phyloP scores from a whole-genome alignment of 2,329 filamentous ascomycete species.

The Paraphoma chrysanthemicola region DNA sequence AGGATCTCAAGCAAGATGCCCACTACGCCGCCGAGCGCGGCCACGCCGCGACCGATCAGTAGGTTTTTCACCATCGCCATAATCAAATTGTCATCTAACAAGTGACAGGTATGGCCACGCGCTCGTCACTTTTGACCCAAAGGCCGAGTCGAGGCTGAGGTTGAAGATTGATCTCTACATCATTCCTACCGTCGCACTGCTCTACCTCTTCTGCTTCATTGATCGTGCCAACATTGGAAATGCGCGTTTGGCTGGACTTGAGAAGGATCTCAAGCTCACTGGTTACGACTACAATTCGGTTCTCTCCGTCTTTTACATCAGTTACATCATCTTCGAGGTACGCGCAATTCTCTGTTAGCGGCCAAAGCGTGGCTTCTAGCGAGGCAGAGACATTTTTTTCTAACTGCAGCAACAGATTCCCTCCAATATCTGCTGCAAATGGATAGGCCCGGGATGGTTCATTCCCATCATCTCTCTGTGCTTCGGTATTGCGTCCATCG shows the following conservation, averaged over 20 bases:
- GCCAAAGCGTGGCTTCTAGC: slow-evolving; percentile 61
- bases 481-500: slow-evolving; percentile 70
- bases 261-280: slow-evolving; percentile 64
- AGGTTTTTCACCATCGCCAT: slow-evolving; percentile 1
- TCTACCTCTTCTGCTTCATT: slow-evolving; percentile 78
- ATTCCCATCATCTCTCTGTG: slow-evolving; percentile 67
- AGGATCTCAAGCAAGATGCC: slow-evolving; percentile 35
- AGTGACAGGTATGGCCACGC: slow-evolving; percentile 39
- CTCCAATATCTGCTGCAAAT: slow-evolving; percentile 72
- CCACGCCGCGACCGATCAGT: slow-evolving; percentile 42
- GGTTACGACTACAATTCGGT: slow-evolving; percentile 74
- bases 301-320: slow-evolving; percentile 73
- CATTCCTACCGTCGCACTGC: slow-evolving; percentile 68
- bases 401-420: slow-evolving; percentile 68
- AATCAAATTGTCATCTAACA: slow-evolving; percentile 8
- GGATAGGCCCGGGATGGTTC: slow-evolving; percentile 75
- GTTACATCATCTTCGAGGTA: slow-evolving; percentile 65
- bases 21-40: slow-evolving; percentile 36
- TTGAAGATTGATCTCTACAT: slow-evolving; percentile 71
- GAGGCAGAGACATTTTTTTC: slow-evolving; percentile 17
- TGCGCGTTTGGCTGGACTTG: slow-evolving; percentile 69
- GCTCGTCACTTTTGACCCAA: slow-evolving; percentile 57
- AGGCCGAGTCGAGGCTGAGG: slow-evolving; percentile 64
- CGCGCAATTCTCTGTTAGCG: slow-evolving; percentile 56
- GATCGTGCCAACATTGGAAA: slow-evolving; percentile 80